These are phyloP conservation scores for Bryoerythrophyllum caledonicum DNA, from an alignment of 225 moss, liverwort and hornwort species.

Conservation along the genomic window DNA sequence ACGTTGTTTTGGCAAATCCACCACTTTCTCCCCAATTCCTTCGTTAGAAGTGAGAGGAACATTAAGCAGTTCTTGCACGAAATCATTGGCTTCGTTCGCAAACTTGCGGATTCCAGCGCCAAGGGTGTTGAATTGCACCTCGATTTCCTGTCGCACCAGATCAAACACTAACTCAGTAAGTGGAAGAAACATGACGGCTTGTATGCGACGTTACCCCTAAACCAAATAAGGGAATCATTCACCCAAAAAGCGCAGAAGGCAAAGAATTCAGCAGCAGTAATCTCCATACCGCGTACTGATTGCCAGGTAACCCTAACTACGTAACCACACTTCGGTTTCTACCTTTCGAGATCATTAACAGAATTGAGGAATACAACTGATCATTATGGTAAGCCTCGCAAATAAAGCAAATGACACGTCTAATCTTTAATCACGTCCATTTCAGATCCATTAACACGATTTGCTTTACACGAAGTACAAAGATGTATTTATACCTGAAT, in stretches of 20 bases:
- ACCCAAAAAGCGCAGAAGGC: not conserved
- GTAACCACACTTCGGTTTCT: not conserved
- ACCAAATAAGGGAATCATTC: not conserved
- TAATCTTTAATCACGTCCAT: not conserved
- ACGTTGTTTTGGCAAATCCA: constrained; percentile 57
- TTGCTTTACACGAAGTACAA: not conserved
- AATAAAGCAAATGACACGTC: not conserved
- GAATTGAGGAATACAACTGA: not conserved
- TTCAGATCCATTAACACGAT: constrained; percentile 3
- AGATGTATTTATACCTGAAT: constrained; percentile 37
- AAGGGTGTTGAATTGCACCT: constrained; percentile 57
- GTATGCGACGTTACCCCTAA: constrained; percentile 1
- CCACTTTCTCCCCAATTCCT: constrained; percentile 40
- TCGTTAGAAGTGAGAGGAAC: constrained; percentile 39
- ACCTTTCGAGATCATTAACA: not conserved
- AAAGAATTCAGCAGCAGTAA: not conserved
- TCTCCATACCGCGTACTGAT: not conserved
- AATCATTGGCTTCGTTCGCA: constrained; percentile 61
- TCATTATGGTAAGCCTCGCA: constrained; percentile 1
- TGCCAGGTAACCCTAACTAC: constrained; percentile 28
- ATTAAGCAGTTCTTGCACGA: constrained; percentile 54
- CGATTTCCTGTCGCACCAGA: constrained; percentile 45
- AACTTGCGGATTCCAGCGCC: constrained; percentile 60
- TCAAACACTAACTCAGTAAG: constrained; percentile 14
- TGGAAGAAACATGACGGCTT: constrained; percentile 17